Evolutionary conservation across 768 basidiomycete species (phyloP).

Genomic region (Hygrocybe punicea): DNA sequence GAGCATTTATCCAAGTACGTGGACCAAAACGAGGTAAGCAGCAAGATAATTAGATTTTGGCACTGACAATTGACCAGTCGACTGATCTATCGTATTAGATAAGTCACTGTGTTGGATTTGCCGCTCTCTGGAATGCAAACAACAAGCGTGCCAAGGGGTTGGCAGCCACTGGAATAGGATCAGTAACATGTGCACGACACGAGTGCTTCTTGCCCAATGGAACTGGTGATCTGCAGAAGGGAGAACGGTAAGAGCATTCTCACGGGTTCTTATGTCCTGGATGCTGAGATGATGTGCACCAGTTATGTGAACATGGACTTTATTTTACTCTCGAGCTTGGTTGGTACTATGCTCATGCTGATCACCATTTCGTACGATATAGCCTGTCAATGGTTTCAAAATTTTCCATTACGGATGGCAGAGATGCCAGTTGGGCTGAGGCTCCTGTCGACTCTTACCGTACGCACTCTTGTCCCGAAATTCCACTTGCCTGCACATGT

Average conservation of each 20-base stretch:
- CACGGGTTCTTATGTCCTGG: not conserved
- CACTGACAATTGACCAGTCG: conserved; percentile 6
- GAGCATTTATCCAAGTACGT: too few relatives aligned
- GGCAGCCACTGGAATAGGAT: too few relatives aligned
- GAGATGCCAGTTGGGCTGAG: too few relatives aligned
- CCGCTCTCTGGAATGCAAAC: too few relatives aligned
- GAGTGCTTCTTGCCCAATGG: too few relatives aligned
- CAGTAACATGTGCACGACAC: too few relatives aligned
- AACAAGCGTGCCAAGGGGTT: too few relatives aligned
- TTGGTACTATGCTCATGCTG: not conserved
- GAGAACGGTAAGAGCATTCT: conserved; percentile 24
- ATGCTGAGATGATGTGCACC: not conserved
- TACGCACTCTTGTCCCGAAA: conserved; percentile 18
- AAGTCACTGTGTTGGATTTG: too few relatives aligned
- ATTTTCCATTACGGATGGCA: too few relatives aligned
- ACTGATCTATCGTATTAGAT: conserved; percentile 32
- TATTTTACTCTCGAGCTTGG: conserved; percentile 11
- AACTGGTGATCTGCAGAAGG: too few relatives aligned
- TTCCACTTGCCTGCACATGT: conserved; percentile 24
- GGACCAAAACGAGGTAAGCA: too few relatives aligned
- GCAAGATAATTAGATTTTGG: conserved; percentile 8
- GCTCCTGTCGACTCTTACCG: not conserved
- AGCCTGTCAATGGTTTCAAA: too few relatives aligned
- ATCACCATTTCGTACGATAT: conserved; percentile 17
- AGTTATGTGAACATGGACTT: conserved; percentile 20